Percentiles rank a stretch among this genome's conserved stretches.
phyloP scores from a whole-genome alignment of 2,329 filamentous ascomycete genomes.

The Aspergillus sp. region DNA sequence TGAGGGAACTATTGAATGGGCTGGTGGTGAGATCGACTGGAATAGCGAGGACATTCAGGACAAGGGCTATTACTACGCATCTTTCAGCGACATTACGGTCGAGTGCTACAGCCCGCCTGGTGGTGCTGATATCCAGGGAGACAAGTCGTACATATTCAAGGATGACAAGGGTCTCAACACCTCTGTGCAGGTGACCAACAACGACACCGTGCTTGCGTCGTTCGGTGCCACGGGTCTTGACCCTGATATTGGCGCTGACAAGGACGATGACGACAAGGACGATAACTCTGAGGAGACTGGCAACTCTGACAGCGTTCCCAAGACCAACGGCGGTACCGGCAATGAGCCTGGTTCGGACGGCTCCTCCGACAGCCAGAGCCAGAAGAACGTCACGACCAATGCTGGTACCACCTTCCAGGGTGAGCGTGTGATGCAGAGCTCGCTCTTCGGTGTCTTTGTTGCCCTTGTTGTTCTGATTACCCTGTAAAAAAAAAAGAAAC shows the following conservation, averaged over 20 bases:
- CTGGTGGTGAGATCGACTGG: slow-evolving; percentile 88
- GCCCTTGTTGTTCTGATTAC: slow-evolving; percentile 41
- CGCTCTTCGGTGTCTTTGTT: slow-evolving; percentile 42
- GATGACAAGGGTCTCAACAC: slow-evolving; percentile 61
- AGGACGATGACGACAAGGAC: neutral
- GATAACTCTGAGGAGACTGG: slow-evolving; percentile 3
- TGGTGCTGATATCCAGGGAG: slow-evolving; percentile 54
- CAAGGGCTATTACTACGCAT: slow-evolving; percentile 83
- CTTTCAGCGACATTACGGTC: slow-evolving; percentile 68
- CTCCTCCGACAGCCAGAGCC: slow-evolving; percentile 10
- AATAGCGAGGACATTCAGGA: slow-evolving; percentile 69
- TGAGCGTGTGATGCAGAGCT: slow-evolving; percentile 38
- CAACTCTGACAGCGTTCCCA: slow-evolving; percentile 24
- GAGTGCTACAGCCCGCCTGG: slow-evolving; percentile 80
- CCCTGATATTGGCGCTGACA: slow-evolving; percentile 41
- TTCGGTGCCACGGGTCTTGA: slow-evolving; percentile 75
- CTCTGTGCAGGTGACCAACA: slow-evolving; percentile 68
- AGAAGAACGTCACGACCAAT: slow-evolving; percentile 2
- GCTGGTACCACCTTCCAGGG: slow-evolving; percentile 20
- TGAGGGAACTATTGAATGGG: slow-evolving; percentile 82
- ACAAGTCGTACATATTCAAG: slow-evolving; percentile 68
- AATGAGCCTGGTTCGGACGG: slow-evolving; percentile 13
- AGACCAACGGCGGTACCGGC: slow-evolving; percentile 26
- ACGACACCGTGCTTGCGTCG: slow-evolving; percentile 68
- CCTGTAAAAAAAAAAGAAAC: slow-evolving; percentile 27